Conservation (phyloP, 148 eudicot genomes). For the Rhododendron ferrugineum region DNA sequence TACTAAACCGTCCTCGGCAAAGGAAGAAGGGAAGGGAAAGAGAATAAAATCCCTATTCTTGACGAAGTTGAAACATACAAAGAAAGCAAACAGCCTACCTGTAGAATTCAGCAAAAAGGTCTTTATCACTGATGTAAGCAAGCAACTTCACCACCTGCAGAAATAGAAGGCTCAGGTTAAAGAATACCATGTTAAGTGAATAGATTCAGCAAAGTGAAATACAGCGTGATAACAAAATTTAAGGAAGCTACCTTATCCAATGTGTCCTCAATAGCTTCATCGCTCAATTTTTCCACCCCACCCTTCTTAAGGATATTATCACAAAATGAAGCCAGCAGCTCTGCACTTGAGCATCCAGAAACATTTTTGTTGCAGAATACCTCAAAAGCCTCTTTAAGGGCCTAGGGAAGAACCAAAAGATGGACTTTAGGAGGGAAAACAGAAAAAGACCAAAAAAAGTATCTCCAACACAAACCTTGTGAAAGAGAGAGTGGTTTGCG, state of each 20-base stretch:
- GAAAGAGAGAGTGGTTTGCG: constrained; percentile 30
- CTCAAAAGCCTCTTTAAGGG: constrained; percentile 33
- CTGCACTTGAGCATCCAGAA: constrained; percentile 27
- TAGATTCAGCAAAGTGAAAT: not conserved
- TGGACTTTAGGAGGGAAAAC: not conserved
- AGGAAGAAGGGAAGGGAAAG: not conserved
- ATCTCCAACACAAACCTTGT: constrained; percentile 26
- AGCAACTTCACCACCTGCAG: constrained; percentile 30
- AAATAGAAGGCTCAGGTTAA: not conserved
- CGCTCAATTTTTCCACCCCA: constrained; percentile 27
- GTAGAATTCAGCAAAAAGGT: constrained; percentile 32
- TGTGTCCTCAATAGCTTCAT: constrained; percentile 37
- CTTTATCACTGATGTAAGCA: constrained; percentile 31
- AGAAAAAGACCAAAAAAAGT: not conserved
- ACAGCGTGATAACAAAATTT: not conserved
- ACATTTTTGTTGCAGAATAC: constrained; percentile 31
- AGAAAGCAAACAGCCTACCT: constrained; percentile 13
- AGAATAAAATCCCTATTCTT: not conserved
- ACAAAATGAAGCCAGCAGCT: constrained; percentile 27
- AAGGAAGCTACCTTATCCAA: constrained; percentile 23
- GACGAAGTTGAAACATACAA: not conserved
- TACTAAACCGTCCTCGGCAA: not conserved
- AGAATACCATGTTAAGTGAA: not conserved
- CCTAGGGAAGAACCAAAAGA: constrained; percentile 16
- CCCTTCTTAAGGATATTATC: constrained; percentile 32